phyloP scores from a whole-genome alignment of 2,329 filamentous ascomycete genomes.

The Onygenales sp. region DNA sequence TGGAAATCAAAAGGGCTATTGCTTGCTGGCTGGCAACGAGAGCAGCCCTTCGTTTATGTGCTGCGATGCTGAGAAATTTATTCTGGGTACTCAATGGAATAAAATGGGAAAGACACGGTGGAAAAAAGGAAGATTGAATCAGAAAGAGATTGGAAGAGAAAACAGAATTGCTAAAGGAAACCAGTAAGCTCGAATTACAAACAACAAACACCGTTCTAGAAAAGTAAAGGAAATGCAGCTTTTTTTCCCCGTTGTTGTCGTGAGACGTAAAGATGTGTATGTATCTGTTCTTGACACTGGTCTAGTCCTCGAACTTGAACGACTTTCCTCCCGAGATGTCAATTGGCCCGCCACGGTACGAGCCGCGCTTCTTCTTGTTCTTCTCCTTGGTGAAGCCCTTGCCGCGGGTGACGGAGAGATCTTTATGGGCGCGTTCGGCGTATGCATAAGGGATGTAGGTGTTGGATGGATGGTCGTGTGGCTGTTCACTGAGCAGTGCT shows the following conservation, averaged over 20 bases:
- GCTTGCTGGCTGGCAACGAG: no score
- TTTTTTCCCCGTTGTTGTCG: background rate
- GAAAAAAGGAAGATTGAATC: no score
- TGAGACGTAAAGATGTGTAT: background rate
- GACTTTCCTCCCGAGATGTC: conserved; percentile 74
- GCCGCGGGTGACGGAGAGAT: conserved; percentile 81
- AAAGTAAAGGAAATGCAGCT: no score
- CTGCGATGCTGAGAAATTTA: no score
- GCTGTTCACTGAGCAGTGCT: conserved; percentile 61
- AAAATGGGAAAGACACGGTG: no score
- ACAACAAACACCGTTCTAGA: no score
- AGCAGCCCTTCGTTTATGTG: no score
- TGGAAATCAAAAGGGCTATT: no score
- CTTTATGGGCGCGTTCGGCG: conserved; percentile 76
- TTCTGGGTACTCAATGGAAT: no score
- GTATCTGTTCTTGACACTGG: background rate
- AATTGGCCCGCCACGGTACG: conserved; percentile 80
- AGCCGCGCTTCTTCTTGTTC: conserved; percentile 94
- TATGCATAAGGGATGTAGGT: conserved; percentile 77
- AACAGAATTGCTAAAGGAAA: no score
- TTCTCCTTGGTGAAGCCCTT: conserved; percentile 99
- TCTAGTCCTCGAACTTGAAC: conserved; percentile 87
- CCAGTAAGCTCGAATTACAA: no score
- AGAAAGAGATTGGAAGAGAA: no score
- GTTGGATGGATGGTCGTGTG: conserved; percentile 65